Base-by-base conservation (phyloP, 768 basidiomycete species). In the Phanerochaete sordida region DNA sequence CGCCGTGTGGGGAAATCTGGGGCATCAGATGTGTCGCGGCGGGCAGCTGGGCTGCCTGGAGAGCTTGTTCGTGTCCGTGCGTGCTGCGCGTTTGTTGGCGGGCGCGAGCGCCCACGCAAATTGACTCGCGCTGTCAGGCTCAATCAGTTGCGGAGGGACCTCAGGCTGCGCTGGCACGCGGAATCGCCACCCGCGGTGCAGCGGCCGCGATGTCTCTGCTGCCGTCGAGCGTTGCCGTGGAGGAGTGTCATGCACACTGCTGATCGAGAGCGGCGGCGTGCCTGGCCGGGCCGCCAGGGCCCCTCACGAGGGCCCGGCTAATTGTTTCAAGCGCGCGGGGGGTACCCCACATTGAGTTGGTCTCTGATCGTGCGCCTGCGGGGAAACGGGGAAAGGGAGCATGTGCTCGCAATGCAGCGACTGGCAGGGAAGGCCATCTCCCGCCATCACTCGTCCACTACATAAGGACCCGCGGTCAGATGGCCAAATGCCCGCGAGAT, bases 341-440 rank as follows among this genome's bases (percentile, higher is more conserved):
- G 53, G 31, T 54, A 54, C 53, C 53, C 53, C 53, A 39, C 53
- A 54, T 54, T 54, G 2, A 54, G 53, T 54, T 43, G 47, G 53
- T 26, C 28, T 31, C 7, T 51, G 31, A 51, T 54, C 21, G 53
- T 21, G 53, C 53, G 35, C 53, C 53, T 39, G 53, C 53, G 53
- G 53, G 53, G 53, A 54, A 54, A 54, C 53, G 53, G 53, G 53
- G 53, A 54, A 54, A 43, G 35, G 37, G 53, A 54, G 53, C 53
- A 54, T 33, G 35, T 54, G 53, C 53, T 43, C 37, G 23, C 23
- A 28, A 12, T 12, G 30, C 31, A 31, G 31, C 28, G 33, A 35
- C 8, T 43, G 39, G 39, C 39, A 43, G 15, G n/a, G 27, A 16
- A 26, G 37, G 35, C 53, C 37, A 54, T 54, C 53, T 24, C 3